Base-by-base conservation (phyloP, 345 rosid species). In the Pelargonium nanum region DNA sequence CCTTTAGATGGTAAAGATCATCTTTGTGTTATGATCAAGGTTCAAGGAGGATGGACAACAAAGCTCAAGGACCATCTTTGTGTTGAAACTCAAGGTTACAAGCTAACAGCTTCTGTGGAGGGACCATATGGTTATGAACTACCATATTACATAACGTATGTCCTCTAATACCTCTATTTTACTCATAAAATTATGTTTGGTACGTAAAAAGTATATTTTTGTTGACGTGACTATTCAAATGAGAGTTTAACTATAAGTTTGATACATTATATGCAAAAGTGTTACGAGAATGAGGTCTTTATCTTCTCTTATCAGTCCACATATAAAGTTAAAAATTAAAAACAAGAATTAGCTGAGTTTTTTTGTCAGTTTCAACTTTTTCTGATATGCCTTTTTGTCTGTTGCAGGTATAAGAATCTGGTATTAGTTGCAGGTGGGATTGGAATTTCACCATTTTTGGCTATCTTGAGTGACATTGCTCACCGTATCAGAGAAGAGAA, bases 371-470 rank as follows among this genome's bases (percentile, higher is more conserved):
- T 32, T 24, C 17, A 32, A 32, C 32, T 16, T 24, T 23, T 26
- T 25, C 26, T 7, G 58, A 20, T 23, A 19, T 25, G 28, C 19
- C 23, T 28, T 22, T 50, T 59, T 34, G 67, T 9, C 30, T 73
- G 50, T 66, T 19, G 22, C 69, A 91, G 96, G 83, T 89, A 89
- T 21, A 89, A 89, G 69, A 82, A 85, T 81, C 80, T 92, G 48
- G 67, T 92, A 53, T 72, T 92, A 65, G 90, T 92, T 17, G 98
- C 96, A 1, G 98, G 98, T 62, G 96, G 98, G 53, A 89, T 87
- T 32, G 98, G 96, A 34, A 84, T 92, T 66, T 82, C 96, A 19
- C 98, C 98, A 0, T 84, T 92, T 77, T 60, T 92, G 50, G 96
- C 96, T 30, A 80, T 92, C 70, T 24, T 89, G 76, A 83, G 91